Evolutionary conservation across 1,284 basidiomycete genomes (phyloP), one percentile per base, ranked within the genome.

Genomic region (Schizophyllum commune): DNA sequence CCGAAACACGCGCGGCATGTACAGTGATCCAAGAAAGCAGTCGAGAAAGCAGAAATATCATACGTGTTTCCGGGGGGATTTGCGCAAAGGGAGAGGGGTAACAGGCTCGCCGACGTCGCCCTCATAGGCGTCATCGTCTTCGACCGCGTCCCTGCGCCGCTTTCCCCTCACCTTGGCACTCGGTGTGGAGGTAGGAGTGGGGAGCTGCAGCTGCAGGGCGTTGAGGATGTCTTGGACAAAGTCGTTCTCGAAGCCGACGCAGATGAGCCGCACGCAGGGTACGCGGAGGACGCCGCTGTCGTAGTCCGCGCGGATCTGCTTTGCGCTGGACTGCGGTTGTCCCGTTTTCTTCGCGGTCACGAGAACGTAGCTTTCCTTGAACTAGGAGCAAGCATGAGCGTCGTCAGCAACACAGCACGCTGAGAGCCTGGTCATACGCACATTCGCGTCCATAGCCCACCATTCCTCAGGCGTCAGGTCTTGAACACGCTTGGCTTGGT

Each of bases 191-290:
- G 19, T 55, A 27, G 53, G 53, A 15, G 20, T 21, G 9, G 15
- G 53, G 13, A 20, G 19, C 19, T 21, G 53, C 4, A 47, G 39
- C 27, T 27, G 53, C 19, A 21, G 19, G 15, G 27, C 27, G 15
- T 19, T 19, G 27, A 55, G 19, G 20, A 55, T 20, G 53, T 20
- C 53, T 19, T 55, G 9, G 13, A 55, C 20, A 6, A 55, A 21
- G 15, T 21, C 69, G 19, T 73, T 68, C 64, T 80, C 74, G 68
- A 78, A 82, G 33, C 69, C 72, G 19, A 78, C 67, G 65, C 76
- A 81, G 60, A 74, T 71, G 34, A 83, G 68, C 34, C 72, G 72
- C 52, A 82, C 78, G 63, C 79, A 82, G 11, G 80, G 80, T 5
- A 79, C 77, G 5, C 63, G 67, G 20, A 78, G 69, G 55, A 71